Percentiles rank a stretch among this genome's conserved stretches.
Conservation (phyloP, 306 rosid species). For the Albizia julibrissin region DNA sequence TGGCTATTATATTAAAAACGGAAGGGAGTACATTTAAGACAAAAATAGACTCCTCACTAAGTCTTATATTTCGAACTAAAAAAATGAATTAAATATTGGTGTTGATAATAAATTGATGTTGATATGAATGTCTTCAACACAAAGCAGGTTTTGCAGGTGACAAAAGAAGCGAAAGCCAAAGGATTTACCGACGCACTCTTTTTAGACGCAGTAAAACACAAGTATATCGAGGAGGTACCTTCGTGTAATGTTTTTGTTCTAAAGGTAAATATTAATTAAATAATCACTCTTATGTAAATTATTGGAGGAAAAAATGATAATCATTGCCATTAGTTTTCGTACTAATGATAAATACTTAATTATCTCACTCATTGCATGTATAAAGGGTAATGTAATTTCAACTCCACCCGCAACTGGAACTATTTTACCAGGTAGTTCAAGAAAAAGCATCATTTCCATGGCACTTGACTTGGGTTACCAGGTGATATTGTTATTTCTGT, state of each 20-base stretch:
- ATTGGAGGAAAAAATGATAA: constrained; percentile 16
- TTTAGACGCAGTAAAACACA: constrained; percentile 50
- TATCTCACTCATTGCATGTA: background rate
- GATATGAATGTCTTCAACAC: no score
- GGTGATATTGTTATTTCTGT: constrained; percentile 30
- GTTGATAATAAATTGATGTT: no score
- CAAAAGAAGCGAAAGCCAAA: constrained; percentile 45
- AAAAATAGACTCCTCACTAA: no score
- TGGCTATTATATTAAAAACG: no score
- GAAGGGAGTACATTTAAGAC: no score
- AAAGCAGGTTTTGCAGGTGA: constrained; percentile 43
- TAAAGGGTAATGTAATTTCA: constrained; percentile 49
- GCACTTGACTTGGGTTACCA: constrained; percentile 50
- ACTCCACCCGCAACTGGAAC: constrained; percentile 53
- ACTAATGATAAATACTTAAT: background rate
- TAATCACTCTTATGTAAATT: no score
- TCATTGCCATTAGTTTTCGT: background rate
- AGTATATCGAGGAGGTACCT: constrained; percentile 51
- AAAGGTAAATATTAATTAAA: constrained; percentile 36
- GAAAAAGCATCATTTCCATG: constrained; percentile 51
- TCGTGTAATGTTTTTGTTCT: constrained; percentile 53
- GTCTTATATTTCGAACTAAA: no score
- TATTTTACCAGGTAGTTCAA: constrained; percentile 63
- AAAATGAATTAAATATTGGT: no score
- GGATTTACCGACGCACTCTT: constrained; percentile 57